A percentile compares a stretch with the other conserved stretches of the same genome.
Evolutionary conservation across 2,329 filamentous ascomycete species (phyloP).

Genomic region (Colletotrichum sp.): DNA sequence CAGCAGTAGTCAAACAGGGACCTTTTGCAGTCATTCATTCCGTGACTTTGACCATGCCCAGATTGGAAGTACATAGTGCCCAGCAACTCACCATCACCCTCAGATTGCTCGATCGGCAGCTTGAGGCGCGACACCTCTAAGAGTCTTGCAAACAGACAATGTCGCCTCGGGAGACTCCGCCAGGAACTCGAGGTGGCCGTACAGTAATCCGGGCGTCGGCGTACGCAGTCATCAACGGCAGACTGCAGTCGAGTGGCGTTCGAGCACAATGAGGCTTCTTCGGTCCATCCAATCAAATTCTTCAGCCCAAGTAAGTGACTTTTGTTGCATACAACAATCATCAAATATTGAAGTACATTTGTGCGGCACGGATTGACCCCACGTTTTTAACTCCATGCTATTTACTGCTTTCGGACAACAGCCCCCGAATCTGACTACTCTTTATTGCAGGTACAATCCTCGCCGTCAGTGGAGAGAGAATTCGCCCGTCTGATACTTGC

Average conservation of each 20-base stretch:
- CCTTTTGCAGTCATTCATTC: background rate
- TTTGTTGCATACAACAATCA: background rate
- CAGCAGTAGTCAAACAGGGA: background rate
- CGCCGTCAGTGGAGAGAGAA: background rate
- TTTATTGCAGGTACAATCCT: background rate
- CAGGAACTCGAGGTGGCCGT: no score
- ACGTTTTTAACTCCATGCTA: rapidly evolving
- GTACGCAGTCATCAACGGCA: no score
- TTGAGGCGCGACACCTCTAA: background rate
- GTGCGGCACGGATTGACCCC: background rate
- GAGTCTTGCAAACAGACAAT: no score
- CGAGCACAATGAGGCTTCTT: background rate
- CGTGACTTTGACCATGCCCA: background rate
- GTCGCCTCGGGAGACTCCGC: no score
- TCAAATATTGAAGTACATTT: background rate
- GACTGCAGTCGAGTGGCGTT: background rate
- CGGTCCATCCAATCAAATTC: rapidly evolving
- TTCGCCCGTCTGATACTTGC: background rate
- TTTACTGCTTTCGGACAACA: background rate
- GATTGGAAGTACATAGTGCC: background rate
- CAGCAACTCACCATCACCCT: background rate
- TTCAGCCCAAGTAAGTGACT: background rate
- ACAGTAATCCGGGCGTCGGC: no score
- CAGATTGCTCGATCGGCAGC: background rate
- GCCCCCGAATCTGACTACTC: background rate